These are phyloP conservation scores for Malbranchea zuffiana DNA, from an alignment of 2,329 filamentous ascomycete genomes.

Conservation along the genomic window DNA sequence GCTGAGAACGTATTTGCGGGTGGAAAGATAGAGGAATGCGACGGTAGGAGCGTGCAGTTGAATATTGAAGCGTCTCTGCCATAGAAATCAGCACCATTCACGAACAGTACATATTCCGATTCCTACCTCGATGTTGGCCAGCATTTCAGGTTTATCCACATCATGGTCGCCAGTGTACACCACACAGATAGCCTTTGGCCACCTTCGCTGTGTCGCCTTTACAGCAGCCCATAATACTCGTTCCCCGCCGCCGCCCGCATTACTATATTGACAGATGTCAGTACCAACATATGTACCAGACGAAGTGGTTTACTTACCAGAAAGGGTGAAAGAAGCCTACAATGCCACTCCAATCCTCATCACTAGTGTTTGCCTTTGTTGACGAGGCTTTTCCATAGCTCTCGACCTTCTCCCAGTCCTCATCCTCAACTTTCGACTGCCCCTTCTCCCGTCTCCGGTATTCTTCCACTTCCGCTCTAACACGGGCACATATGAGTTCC, in stretches of 20 bases:
- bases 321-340: constrained; percentile 98
- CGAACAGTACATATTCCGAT: not conserved
- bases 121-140: constrained; percentile 61
- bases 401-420: constrained; percentile 62
- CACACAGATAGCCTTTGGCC: constrained; percentile 78
- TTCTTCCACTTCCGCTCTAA: constrained; percentile 37
- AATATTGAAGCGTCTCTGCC: constrained; percentile 80
- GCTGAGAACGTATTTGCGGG: constrained; percentile 72
- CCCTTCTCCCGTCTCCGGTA: constrained; percentile 13
- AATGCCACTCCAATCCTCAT: constrained; percentile 65
- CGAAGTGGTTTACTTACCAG: constrained; percentile 49
- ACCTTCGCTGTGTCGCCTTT: constrained; percentile 75
- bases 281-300: not conserved
- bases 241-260: constrained; percentile 91
- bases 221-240: constrained; percentile 94
- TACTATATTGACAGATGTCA: constrained; percentile 43
- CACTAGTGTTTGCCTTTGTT: constrained; percentile 34
- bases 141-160: constrained; percentile 66
- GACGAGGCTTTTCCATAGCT: constrained; percentile 38
- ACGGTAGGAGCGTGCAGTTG: constrained; percentile 71
- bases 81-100: constrained; percentile 3
- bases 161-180: constrained; percentile 96
- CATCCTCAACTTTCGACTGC: constrained; percentile 38
- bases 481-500: constrained; percentile 40
- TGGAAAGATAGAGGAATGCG: constrained; percentile 82